Percentiles rank a stretch among this genome's conserved stretches.
Conservation (phyloP, 148 eudicot species). For the Selenicereus undatus region DNA sequence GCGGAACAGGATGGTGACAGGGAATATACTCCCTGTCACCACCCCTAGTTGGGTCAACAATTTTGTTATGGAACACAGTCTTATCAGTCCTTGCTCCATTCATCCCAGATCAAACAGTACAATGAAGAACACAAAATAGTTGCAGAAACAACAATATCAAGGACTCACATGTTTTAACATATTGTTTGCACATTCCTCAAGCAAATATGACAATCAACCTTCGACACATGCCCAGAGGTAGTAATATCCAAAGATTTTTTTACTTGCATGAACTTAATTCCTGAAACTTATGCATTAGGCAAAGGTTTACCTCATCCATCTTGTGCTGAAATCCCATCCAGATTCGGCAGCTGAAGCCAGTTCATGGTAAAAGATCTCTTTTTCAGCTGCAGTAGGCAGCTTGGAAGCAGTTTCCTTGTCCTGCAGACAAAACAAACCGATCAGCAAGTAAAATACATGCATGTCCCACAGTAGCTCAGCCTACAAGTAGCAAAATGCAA, state of each 20-base stretch:
- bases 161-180: neutral
- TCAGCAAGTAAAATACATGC: neutral
- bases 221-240: neutral
- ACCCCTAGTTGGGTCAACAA: too few species aligned
- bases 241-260: neutral
- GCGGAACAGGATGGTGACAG: too few species aligned
- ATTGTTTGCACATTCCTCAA: too few species aligned
- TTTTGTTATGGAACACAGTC: too few species aligned
- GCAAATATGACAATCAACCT: neutral
- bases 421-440: constrained; percentile 30
- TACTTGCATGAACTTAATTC: neutral
- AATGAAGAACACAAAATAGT: neutral
- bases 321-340: constrained; percentile 97
- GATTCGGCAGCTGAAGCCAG: constrained; percentile 87
- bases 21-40: too few species aligned
- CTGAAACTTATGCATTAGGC: neutral
- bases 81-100: too few species aligned
- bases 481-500: constrained; percentile 8
- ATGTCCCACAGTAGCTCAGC: neutral
- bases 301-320: constrained; percentile 85
- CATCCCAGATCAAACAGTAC: neutral
- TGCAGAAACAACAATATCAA: neutral
- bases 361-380: constrained; percentile 64
- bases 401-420: constrained; percentile 67
- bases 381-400: constrained; percentile 36